phyloP scores from a whole-genome alignment of 495 filamentous ascomycete species.

The Cercophora samala region DNA sequence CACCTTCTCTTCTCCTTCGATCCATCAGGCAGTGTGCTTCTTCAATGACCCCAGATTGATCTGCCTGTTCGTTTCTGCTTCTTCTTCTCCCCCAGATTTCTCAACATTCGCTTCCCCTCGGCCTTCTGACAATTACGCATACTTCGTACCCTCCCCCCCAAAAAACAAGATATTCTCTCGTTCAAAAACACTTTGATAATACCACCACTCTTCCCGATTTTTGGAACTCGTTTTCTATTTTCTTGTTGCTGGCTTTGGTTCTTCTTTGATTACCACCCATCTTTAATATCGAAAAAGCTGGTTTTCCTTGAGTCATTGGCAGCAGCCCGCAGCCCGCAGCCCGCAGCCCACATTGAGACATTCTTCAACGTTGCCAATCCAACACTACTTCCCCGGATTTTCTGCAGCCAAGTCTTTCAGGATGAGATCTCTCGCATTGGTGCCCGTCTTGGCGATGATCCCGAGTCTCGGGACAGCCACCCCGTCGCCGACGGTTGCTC shows the following conservation, averaged over 20 bases:
- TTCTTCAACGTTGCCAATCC: neutral
- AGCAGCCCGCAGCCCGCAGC: no score
- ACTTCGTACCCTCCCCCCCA: no score
- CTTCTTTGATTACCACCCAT: conserved; percentile 3
- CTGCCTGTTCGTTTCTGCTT: neutral
- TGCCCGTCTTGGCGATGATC: conserved; percentile 53
- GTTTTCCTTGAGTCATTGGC: neutral
- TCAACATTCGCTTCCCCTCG: neutral
- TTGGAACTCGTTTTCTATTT: neutral
- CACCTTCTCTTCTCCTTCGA: neutral
- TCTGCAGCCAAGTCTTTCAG: conserved; percentile 8
- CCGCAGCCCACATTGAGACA: neutral
- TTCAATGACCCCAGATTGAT: neutral
- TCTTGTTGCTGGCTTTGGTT: neutral
- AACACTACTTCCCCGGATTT: conserved; percentile 10
- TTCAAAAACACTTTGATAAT: neutral
- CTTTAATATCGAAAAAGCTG: conserved; percentile 9
- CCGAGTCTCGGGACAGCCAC: conserved; percentile 52
- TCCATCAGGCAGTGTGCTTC: neutral
- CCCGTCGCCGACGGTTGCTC: conserved; percentile 56
- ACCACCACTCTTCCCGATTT: neutral
- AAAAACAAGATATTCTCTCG: neutral
- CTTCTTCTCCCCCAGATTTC: neutral
- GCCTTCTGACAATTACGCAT: neutral
- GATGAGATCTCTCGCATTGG: conserved; percentile 30